Evolutionary conservation across 352 stramenopile genomes (phyloP).

Genomic region (Globisporangium echinulatum): DNA sequence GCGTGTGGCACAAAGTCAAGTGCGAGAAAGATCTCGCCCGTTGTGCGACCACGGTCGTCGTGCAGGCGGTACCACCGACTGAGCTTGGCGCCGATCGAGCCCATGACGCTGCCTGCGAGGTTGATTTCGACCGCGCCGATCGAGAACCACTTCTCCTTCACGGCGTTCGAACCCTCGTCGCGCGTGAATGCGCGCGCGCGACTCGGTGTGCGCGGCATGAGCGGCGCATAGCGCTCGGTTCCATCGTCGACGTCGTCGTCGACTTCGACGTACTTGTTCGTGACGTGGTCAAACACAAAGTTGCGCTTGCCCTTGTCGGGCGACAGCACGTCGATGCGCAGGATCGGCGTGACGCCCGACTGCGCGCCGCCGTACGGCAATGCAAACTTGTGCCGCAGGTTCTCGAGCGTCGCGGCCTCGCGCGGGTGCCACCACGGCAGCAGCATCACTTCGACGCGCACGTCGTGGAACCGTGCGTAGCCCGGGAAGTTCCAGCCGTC

Average conservation of each 20-base stretch:
- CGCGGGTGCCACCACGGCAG: constrained; percentile 84
- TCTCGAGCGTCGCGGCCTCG: constrained; percentile 63
- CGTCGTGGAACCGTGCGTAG: constrained; percentile 83
- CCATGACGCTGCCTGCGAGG: constrained; percentile 81
- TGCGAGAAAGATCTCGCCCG: constrained; percentile 79
- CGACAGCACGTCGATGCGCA: constrained; percentile 69
- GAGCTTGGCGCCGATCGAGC: constrained; percentile 53
- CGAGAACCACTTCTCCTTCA: constrained; percentile 63
- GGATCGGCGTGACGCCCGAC: constrained; percentile 80
- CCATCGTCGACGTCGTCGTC: constrained; percentile 54
- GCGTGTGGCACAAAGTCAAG: constrained; percentile 69
- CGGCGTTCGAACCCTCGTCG: constrained; percentile 48
- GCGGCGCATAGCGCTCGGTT: constrained; percentile 11
- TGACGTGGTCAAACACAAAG: constrained; percentile 82
- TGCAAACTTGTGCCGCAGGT: constrained; percentile 73
- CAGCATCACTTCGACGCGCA: constrained; percentile 75
- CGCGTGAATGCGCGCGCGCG: constrained; percentile 19
- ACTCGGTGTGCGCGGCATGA: constrained; percentile 14
- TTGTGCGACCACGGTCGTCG: constrained; percentile 70
- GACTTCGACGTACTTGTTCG: constrained; percentile 83
- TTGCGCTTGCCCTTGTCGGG: constrained; percentile 69
- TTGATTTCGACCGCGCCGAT: constrained; percentile 83
- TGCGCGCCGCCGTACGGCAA: constrained; percentile 80
- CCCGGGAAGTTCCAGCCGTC: constrained; percentile 82
- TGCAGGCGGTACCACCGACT: constrained; percentile 82